A percentile compares a stretch with the other conserved stretches of the same genome.
These are phyloP conservation scores for Daldinia bambusicola DNA, from an alignment of 495 filamentous ascomycete genomes.

Conservation along the genomic window DNA sequence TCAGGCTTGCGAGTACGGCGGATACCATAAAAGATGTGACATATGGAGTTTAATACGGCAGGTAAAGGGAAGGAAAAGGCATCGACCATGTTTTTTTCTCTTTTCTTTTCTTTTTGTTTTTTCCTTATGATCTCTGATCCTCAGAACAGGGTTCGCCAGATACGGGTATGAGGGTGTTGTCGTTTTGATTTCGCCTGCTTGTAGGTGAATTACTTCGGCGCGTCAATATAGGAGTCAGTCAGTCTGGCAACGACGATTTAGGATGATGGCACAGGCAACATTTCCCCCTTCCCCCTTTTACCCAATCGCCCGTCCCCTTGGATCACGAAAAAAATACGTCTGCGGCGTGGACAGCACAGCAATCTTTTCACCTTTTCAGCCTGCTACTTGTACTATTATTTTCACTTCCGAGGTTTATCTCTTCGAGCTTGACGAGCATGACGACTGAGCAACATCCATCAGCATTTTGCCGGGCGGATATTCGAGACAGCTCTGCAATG, in stretches of 20 bases:
- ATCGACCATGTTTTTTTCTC: conserved; percentile 42
- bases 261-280: conserved; percentile 39
- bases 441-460: conserved; percentile 51
- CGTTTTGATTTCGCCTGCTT: conserved; percentile 38
- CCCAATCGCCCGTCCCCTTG: conserved; percentile 40
- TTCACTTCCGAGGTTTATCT: conserved; percentile 49
- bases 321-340: conserved; percentile 42
- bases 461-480: conserved; percentile 50
- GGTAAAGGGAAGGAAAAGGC: conserved; percentile 53
- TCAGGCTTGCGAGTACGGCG: conserved; percentile 45
- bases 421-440: conserved; percentile 49
- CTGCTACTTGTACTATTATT: conserved; percentile 52
- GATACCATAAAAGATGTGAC: conserved; percentile 46
- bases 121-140: conserved; percentile 38
- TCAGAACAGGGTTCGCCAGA: conserved; percentile 41
- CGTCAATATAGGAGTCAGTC: conserved; percentile 23
- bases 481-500: conserved; percentile 52
- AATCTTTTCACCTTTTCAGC: conserved; percentile 45
- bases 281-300: conserved; percentile 20
- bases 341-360: conserved; percentile 44
- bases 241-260: conserved; percentile 37
- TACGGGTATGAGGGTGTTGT: conserved; percentile 40
- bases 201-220: conserved; percentile 22
- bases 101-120: conserved; percentile 27
- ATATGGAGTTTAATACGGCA: conserved; percentile 51